phyloP scores from a whole-genome alignment of 441 rosid species.

The Francoa sonchifolia region DNA sequence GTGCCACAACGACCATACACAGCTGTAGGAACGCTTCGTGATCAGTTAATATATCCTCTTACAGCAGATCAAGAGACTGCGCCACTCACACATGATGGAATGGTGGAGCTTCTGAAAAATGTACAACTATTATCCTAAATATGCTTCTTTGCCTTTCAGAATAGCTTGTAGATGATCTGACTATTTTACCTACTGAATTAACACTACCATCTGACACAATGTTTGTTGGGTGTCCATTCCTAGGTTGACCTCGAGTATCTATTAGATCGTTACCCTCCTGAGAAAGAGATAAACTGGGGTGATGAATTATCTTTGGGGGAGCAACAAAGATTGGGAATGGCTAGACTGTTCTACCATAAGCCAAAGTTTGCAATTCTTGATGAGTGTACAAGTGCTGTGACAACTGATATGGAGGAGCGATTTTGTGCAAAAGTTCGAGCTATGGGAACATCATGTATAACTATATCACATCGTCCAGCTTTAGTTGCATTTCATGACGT shows the following conservation, averaged over 20 bases:
- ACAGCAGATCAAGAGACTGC: constrained; percentile 59
- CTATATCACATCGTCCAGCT: constrained; percentile 98
- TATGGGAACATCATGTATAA: constrained; percentile 99
- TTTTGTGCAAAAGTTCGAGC: constrained; percentile 94
- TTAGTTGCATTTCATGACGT: constrained; percentile 97
- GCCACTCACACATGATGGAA: constrained; percentile 60
- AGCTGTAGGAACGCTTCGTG: constrained; percentile 94
- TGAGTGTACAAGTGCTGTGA: constrained; percentile 99
- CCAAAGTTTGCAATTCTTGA: constrained; percentile 99
- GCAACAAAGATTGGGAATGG: constrained; percentile 99
- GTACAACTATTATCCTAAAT: constrained; percentile 30
- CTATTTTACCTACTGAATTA: constrained; percentile 6
- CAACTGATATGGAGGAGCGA: constrained; percentile 98
- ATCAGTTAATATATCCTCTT: constrained; percentile 97
- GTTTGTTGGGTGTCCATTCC: constrained; percentile 11
- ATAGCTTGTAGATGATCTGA: neutral
- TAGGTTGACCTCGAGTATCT: constrained; percentile 97
- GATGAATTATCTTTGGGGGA: constrained; percentile 97
- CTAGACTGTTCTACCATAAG: constrained; percentile 92
- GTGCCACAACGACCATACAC: constrained; percentile 99
- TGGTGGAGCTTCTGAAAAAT: constrained; percentile 88
- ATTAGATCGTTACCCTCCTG: constrained; percentile 82
- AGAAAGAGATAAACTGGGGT: constrained; percentile 93
- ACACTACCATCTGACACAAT: too few species aligned
- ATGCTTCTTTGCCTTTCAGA: constrained; percentile 4